Conservation (phyloP, 441 rosid species). For the Mallotus repandus region DNA sequence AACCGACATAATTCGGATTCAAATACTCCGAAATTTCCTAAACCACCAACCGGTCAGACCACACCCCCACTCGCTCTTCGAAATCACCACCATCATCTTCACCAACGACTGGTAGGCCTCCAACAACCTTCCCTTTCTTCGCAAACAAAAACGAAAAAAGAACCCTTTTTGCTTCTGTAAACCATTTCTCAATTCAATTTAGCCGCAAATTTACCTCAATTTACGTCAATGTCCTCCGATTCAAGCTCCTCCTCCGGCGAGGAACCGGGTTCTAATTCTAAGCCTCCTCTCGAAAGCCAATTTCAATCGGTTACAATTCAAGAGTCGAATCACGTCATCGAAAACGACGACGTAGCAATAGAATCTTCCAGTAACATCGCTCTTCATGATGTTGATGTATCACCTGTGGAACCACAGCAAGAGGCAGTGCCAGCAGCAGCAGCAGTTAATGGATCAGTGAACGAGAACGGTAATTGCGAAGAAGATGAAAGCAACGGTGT, state of each 20-base stretch:
- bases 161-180: no score
- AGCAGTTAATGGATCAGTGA: constrained; percentile 27
- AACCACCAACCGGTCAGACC: constrained; percentile 38
- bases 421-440: not conserved
- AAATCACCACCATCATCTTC: not conserved
- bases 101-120: constrained; percentile 31
- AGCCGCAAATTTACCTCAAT: not conserved
- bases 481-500: not conserved
- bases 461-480: constrained; percentile 21
- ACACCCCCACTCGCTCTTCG: not conserved
- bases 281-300: constrained; percentile 37
- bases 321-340: constrained; percentile 6
- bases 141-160: no score
- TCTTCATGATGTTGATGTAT: not conserved
- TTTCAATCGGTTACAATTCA: constrained; percentile 18
- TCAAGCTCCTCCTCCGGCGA: constrained; percentile 26
- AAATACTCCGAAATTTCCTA: not conserved
- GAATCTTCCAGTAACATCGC: not conserved
- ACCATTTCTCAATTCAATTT: no score
- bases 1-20: constrained; percentile 4
- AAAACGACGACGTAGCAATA: constrained; percentile 1
- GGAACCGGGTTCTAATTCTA: constrained; percentile 31
- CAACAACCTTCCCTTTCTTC: no score
- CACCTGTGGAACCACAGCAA: no score
- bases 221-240: constrained; percentile 28